A percentile compares a stretch with the other conserved stretches of the same genome.
phyloP scores from a whole-genome alignment of 2,329 filamentous ascomycete species.

The Fusarium buxicola region DNA sequence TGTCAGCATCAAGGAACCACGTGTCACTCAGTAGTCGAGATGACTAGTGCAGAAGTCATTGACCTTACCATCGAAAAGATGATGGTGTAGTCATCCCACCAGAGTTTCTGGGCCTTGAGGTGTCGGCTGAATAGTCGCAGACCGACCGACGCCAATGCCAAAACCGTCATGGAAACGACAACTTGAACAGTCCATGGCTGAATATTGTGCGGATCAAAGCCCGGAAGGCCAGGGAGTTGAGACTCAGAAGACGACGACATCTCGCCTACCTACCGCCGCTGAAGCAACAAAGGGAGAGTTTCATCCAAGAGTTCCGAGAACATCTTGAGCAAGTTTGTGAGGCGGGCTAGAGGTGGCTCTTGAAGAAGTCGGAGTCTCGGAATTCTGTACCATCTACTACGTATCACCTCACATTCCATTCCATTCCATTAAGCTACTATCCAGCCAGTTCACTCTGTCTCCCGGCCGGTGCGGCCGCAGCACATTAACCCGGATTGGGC shows the following conservation, averaged over 20 bases:
- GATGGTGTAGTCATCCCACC: constrained; percentile 65
- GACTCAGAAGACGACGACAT: constrained; percentile 37
- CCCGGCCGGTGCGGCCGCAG: no score
- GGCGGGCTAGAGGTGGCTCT: constrained; percentile 1
- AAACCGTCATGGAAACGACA: constrained; percentile 54
- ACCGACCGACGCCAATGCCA: constrained; percentile 54
- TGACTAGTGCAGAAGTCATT: neutral
- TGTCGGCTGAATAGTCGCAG: constrained; percentile 56
- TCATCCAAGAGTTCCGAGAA: neutral
- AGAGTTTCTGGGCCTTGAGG: constrained; percentile 56
- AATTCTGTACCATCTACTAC: no score
- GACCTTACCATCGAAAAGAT: constrained; percentile 58
- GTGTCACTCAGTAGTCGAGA: no score
- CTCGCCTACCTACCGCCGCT: neutral
- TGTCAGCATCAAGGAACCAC: constrained; percentile 5
- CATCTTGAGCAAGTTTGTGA: neutral
- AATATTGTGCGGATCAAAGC: constrained; percentile 47
- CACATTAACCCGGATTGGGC: neutral
- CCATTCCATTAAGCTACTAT: no score
- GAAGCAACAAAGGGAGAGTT: no score
- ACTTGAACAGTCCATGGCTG: constrained; percentile 58
- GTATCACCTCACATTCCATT: no score
- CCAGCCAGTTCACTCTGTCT: no score
- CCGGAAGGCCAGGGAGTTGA: constrained; percentile 39
- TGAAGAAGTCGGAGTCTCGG: neutral